These are phyloP conservation scores for Phoma herbarum DNA, from an alignment of 2,329 filamentous ascomycete species.

Conservation along the genomic window DNA sequence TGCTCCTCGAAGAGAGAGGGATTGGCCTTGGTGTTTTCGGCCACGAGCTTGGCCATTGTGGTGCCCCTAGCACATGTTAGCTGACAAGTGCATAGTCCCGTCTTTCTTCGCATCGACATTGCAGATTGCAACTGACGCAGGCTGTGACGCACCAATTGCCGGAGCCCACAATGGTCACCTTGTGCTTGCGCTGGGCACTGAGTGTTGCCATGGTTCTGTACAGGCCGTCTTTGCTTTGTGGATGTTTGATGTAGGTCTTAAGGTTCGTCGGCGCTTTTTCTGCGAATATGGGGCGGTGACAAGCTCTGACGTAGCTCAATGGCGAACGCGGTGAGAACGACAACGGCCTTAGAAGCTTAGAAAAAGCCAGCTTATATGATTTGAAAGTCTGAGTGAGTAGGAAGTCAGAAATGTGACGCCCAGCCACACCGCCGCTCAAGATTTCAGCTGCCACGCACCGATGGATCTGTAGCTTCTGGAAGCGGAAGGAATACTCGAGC, in stretches of 20 bases:
- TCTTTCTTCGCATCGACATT: background rate
- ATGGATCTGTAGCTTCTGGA: slow-evolving; percentile 24
- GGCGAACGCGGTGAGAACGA: slow-evolving; percentile 23
- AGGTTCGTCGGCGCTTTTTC: slow-evolving; percentile 18
- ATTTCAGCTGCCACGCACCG: slow-evolving; percentile 27
- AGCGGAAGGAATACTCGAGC: slow-evolving; percentile 33
- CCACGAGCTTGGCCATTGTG: slow-evolving; percentile 95
- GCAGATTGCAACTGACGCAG: background rate
- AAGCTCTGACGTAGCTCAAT: slow-evolving; percentile 32
- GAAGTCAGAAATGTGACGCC: slow-evolving; percentile 19
- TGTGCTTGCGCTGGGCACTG: slow-evolving; percentile 76
- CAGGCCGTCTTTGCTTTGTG: slow-evolving; percentile 10
- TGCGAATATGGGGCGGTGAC: slow-evolving; percentile 24
- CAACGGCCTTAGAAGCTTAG: slow-evolving; percentile 24
- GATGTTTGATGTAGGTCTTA: slow-evolving; percentile 12
- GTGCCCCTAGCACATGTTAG: slow-evolving; percentile 74
- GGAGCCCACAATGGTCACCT: slow-evolving; percentile 92
- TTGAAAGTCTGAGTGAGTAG: slow-evolving; percentile 21
- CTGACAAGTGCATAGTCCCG: slow-evolving; percentile 8
- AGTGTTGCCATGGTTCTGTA: slow-evolving; percentile 58
- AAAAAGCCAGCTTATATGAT: slow-evolving; percentile 40
- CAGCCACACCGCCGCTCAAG: slow-evolving; percentile 37
- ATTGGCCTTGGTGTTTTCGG: slow-evolving; percentile 85
- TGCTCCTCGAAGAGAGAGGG: slow-evolving; percentile 83
- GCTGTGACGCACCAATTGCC: slow-evolving; percentile 81